Conservation (phyloP, 2,329 filamentous ascomycete genomes). For the Fusarium globosum region DNA sequence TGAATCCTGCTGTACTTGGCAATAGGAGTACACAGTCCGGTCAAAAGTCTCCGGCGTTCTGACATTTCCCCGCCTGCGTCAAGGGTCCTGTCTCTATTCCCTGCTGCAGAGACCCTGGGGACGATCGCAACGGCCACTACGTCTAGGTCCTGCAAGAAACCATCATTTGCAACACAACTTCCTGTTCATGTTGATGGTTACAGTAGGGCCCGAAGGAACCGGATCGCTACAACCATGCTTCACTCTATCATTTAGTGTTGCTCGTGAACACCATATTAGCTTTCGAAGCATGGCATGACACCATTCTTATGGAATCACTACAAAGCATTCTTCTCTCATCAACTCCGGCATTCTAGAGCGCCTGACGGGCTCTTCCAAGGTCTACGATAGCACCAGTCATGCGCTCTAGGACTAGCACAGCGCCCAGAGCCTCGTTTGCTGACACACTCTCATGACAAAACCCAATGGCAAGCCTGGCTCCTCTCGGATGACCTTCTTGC, state of each 20-base stretch:
- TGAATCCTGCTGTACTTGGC: slow-evolving; percentile 4
- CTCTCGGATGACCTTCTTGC: slow-evolving; percentile 34
- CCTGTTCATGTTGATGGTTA: neutral
- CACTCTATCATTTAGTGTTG: neutral
- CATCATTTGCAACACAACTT: neutral
- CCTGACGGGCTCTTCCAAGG: slow-evolving; percentile 12
- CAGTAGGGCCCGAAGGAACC: slow-evolving; percentile 30
- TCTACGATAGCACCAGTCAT: slow-evolving; percentile 11
- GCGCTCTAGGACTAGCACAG: slow-evolving; percentile 6
- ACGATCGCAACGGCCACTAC: slow-evolving; percentile 28
- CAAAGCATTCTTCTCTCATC: neutral
- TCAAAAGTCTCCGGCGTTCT: slow-evolving; percentile 36
- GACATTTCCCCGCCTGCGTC: slow-evolving; percentile 16
- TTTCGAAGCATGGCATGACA: slow-evolving; percentile 23
- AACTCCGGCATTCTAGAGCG: slow-evolving; percentile 1
- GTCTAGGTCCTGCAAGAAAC: neutral
- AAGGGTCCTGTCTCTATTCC: slow-evolving; percentile 18
- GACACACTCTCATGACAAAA: slow-evolving; percentile 9
- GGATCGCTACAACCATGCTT: slow-evolving; percentile 22
- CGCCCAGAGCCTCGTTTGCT: slow-evolving; percentile 30
- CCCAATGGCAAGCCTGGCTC: slow-evolving; percentile 21
- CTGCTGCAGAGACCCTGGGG: slow-evolving; percentile 32
- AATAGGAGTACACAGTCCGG: slow-evolving; percentile 21
- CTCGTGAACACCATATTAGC: slow-evolving; percentile 2
- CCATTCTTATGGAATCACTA: slow-evolving; percentile 10